These are phyloP conservation scores for Capsicum rhomboideum DNA, from an alignment of 257 asterid genomes.

Conservation along the genomic window DNA sequence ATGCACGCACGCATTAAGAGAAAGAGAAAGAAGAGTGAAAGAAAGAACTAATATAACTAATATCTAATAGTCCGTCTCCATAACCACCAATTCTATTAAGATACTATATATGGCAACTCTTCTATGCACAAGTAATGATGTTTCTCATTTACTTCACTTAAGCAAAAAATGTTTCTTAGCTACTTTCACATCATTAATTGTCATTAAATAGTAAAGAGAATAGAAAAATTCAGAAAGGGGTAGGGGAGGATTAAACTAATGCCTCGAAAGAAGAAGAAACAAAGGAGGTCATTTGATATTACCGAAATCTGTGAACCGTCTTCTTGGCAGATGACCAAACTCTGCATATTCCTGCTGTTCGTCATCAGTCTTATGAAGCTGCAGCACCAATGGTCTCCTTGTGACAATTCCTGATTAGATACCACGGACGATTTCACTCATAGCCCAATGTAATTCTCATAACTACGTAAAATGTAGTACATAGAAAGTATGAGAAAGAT, in stretches of 20 bases:
- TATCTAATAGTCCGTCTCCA: background rate
- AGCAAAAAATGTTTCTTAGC: background rate
- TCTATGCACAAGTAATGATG: background rate
- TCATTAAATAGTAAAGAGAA: background rate
- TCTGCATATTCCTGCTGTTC: slow-evolving; percentile 88
- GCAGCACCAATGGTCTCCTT: slow-evolving; percentile 93
- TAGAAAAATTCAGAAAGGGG: background rate
- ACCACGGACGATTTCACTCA: background rate
- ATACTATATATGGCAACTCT: background rate
- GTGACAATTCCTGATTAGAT: slow-evolving; percentile 75
- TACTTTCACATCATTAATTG: background rate
- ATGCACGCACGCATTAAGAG: background rate
- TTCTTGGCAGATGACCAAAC: slow-evolving; percentile 66
- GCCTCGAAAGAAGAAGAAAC: background rate
- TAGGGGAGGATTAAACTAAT: background rate
- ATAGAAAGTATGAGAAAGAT: background rate
- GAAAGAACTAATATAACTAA: background rate
- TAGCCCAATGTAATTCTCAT: background rate
- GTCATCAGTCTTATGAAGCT: slow-evolving; percentile 66
- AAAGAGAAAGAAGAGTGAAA: background rate
- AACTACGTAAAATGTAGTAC: background rate
- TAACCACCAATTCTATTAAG: background rate
- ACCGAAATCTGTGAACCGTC: slow-evolving; percentile 74
- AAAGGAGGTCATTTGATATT: slow-evolving; percentile 7
- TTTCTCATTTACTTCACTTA: background rate